Conservation (phyloP, 495 filamentous ascomycete genomes). For the Annulohypoxylon maeteangense region DNA sequence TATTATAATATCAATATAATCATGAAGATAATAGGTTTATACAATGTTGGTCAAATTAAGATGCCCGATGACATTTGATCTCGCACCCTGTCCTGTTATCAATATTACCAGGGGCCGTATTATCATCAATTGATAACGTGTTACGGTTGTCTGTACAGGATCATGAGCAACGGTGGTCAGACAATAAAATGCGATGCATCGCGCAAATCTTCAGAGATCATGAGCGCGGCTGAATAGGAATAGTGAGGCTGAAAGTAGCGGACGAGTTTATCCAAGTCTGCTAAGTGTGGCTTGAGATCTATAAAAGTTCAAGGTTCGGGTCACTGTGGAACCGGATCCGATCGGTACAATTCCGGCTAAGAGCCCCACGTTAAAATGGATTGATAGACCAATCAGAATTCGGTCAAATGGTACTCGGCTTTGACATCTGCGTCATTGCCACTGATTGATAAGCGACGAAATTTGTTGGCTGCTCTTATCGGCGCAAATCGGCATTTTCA, state of each 20-base stretch:
- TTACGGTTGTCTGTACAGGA: background rate
- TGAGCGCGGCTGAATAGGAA: background rate
- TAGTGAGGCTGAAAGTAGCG: background rate
- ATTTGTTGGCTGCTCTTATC: conserved; percentile 38
- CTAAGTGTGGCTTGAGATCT: conserved; percentile 10
- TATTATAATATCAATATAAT: background rate
- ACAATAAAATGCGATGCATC: background rate
- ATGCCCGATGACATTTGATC: no score
- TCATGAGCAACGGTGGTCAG: background rate
- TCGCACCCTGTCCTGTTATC: no score
- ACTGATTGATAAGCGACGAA: conserved; percentile 42
- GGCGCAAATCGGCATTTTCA: conserved; percentile 32
- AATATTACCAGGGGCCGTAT: no score
- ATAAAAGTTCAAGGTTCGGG: background rate
- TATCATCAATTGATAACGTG: background rate
- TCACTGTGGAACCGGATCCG: background rate
- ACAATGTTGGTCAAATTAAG: background rate
- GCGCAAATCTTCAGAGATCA: background rate
- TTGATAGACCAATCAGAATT: background rate
- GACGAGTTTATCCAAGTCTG: background rate
- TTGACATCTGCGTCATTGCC: conserved; percentile 38
- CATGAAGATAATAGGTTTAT: background rate
- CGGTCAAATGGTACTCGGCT: background rate
- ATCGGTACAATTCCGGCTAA: conserved; percentile 2
- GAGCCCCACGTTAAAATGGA: background rate